Evolutionary conservation across 345 rosid species (phyloP).

Genomic region (Pseudoturritis turrita): DNA sequence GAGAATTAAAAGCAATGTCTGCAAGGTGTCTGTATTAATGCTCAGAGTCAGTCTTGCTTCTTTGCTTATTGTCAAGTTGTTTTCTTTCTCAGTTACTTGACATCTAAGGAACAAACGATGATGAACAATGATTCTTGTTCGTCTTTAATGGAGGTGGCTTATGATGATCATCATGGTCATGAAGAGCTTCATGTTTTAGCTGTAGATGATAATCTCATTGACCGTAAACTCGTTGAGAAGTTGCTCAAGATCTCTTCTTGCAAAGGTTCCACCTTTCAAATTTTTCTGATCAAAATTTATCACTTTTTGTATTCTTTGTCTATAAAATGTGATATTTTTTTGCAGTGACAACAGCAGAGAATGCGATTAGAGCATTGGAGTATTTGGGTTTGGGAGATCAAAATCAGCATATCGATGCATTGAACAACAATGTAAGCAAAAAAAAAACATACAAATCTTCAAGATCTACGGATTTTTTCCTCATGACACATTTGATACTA

Average conservation of each 20-base stretch:
- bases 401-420: constrained; percentile 18
- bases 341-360: constrained; percentile 83
- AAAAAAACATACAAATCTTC: neutral
- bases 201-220: constrained; percentile 75
- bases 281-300: neutral
- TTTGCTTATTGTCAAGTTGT: constrained; percentile 14
- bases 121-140: constrained; percentile 34
- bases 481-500: neutral
- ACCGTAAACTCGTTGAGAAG: constrained; percentile 63
- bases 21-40: neutral
- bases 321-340: neutral
- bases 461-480: neutral
- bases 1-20: constrained; percentile 10
- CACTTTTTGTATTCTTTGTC: neutral
- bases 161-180: constrained; percentile 9
- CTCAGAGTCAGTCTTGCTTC: constrained; percentile 1
- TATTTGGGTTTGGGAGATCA: constrained; percentile 60
- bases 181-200: constrained; percentile 68
- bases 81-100: constrained; percentile 11
- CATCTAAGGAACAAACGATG: neutral
- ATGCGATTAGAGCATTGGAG: constrained; percentile 75
- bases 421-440: constrained; percentile 23
- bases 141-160: constrained; percentile 25
- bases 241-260: constrained; percentile 68
- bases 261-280: constrained; percentile 39